phyloP scores from a whole-genome alignment of 257 asterid genomes.

The Lithospermum erythrorhizon region DNA sequence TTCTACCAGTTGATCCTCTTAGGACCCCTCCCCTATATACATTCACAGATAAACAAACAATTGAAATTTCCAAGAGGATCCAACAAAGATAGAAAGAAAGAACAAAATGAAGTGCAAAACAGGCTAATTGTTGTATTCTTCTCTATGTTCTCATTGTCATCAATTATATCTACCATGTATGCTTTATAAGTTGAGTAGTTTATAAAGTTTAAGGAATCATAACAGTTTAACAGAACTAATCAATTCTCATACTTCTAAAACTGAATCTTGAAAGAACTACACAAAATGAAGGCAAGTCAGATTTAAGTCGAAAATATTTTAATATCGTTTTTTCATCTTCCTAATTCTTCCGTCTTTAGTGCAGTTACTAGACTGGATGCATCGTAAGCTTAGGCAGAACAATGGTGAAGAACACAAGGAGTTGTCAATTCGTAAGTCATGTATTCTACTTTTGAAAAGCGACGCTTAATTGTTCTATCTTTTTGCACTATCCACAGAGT shows the following conservation, averaged over 20 bases:
- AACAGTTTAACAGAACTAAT: slow-evolving; percentile 14
- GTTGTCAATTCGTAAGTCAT: slow-evolving; percentile 48
- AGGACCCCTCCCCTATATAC: background rate
- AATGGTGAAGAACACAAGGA: slow-evolving; percentile 59
- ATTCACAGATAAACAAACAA: background rate
- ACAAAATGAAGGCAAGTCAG: slow-evolving; percentile 58
- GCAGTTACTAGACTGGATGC: slow-evolving; percentile 99
- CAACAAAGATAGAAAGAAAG: slow-evolving; percentile 4
- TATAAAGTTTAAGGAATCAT: slow-evolving; percentile 8
- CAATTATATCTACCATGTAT: background rate
- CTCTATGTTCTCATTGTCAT: slow-evolving; percentile 12
- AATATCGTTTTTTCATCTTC: background rate
- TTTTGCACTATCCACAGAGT: no score
- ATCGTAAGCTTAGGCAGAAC: slow-evolving; percentile 76
- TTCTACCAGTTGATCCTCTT: background rate
- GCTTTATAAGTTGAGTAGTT: slow-evolving; percentile 3
- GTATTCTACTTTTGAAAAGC: no score
- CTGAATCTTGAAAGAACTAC: slow-evolving; percentile 16
- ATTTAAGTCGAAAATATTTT: background rate
- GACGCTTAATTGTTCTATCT: background rate
- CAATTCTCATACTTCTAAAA: slow-evolving; percentile 8
- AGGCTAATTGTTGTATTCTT: slow-evolving; percentile 17
- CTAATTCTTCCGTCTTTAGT: slow-evolving; percentile 14
- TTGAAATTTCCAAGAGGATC: background rate
- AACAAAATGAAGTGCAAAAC: slow-evolving; percentile 3